A percentile compares a stretch with the other conserved stretches of the same genome.
phyloP scores from a whole-genome alignment of 2,329 filamentous ascomycete species.

The Phaeosphaeria sp. region DNA sequence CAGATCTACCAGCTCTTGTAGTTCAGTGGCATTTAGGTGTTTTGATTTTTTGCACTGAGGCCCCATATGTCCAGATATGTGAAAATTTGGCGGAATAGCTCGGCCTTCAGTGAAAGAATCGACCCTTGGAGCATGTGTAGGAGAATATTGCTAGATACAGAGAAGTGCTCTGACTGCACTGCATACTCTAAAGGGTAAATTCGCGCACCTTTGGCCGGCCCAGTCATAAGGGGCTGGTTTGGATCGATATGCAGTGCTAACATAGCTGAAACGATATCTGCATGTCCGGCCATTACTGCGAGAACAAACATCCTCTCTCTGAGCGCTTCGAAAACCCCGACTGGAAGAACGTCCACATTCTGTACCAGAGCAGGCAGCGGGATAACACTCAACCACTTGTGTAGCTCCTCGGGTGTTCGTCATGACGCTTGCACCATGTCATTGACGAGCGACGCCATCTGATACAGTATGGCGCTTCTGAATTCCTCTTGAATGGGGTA shows the following conservation, averaged over 20 bases:
- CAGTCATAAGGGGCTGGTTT: neutral
- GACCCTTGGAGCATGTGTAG: neutral
- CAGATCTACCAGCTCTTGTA: neutral
- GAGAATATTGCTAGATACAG: neutral
- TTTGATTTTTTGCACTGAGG: neutral
- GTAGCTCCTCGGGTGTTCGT: neutral
- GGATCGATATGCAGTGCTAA: neutral
- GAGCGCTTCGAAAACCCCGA: neutral
- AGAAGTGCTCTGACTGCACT: neutral
- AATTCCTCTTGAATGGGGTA: neutral
- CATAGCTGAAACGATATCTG: neutral
- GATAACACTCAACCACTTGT: neutral
- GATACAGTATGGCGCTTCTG: neutral
- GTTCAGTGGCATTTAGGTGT: neutral
- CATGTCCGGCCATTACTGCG: neutral
- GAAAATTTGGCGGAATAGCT: neutral
- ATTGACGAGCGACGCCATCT: neutral
- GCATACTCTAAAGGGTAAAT: neutral
- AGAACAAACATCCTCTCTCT: neutral
- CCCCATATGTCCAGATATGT: neutral
- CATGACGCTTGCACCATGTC: neutral
- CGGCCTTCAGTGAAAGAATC: neutral
- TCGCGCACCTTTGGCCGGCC: no score
- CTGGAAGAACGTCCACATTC: neutral
- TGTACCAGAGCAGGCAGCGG: neutral